Conservation (phyloP, 129 eudicot genomes). For the Flaveria sonorensis region DNA sequence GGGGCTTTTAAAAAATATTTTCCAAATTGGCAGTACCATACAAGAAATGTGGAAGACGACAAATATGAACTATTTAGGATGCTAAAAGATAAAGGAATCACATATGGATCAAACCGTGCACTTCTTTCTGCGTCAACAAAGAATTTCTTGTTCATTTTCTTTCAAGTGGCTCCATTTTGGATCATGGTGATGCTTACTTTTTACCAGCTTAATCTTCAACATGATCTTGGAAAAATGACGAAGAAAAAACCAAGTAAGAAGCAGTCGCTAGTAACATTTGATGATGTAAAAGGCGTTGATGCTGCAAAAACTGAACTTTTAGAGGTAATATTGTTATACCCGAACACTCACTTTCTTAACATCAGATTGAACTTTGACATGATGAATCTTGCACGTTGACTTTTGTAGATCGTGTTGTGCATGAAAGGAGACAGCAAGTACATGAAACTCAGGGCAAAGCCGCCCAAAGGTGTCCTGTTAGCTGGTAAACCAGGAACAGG, state of each 20-base stretch:
- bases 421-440: slow-evolving; percentile 47
- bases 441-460: slow-evolving; percentile 39
- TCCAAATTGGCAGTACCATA: slow-evolving; percentile 38
- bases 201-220: slow-evolving; percentile 41
- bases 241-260: slow-evolving; percentile 39
- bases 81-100: slow-evolving; percentile 35
- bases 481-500: slow-evolving; percentile 51
- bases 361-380: slow-evolving; percentile 1
- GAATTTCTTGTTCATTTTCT: slow-evolving; percentile 36
- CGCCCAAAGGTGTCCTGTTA: slow-evolving; percentile 42
- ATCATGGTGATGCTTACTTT: slow-evolving; percentile 41
- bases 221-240: slow-evolving; percentile 38
- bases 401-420: slow-evolving; percentile 38
- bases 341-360: background rate
- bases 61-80: slow-evolving; percentile 33
- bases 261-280: slow-evolving; percentile 40
- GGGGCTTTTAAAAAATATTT: slow-evolving; percentile 12
- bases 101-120: slow-evolving; percentile 39
- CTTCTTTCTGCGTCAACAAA: slow-evolving; percentile 33
- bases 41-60: slow-evolving; percentile 44
- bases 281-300: slow-evolving; percentile 49
- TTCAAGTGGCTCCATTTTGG: slow-evolving; percentile 47
- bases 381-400: background rate
- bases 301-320: slow-evolving; percentile 44
- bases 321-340: slow-evolving; percentile 20